Percentiles rank a stretch among this genome's conserved stretches.
These are phyloP conservation scores for Rhizoclosmatium globosum DNA, from an alignment of 192 early-diverging fungal species.

Conservation along the genomic window DNA sequence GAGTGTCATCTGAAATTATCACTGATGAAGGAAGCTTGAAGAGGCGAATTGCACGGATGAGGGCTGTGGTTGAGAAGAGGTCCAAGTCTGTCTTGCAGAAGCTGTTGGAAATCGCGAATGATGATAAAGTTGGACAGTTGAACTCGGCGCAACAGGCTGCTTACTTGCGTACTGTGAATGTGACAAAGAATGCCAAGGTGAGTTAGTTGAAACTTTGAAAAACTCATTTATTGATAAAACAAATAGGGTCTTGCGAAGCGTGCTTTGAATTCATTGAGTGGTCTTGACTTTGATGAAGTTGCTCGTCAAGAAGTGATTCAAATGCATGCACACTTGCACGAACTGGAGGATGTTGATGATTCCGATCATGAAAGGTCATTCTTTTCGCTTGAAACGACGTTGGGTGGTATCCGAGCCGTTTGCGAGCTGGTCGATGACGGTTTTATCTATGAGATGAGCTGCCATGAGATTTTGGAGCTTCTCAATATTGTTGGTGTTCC, in stretches of 20 bases:
- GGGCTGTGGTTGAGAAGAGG: conserved; percentile 8
- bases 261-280: conserved; percentile 13
- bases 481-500: conserved; percentile 46
- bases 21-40: background rate
- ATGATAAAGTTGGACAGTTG: conserved; percentile 28
- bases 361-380: conserved; percentile 41
- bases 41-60: conserved; percentile 17
- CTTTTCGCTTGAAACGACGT: conserved; percentile 44
- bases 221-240: background rate
- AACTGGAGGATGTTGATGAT: conserved; percentile 41
- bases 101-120: conserved; percentile 37
- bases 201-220: background rate
- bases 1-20: background rate
- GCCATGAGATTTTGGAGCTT: conserved; percentile 37
- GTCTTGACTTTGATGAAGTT: conserved; percentile 40
- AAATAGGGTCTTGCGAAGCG: conserved; percentile 39
- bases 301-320: conserved; percentile 35
- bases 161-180: conserved; percentile 36
- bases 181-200: conserved; percentile 33
- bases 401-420: conserved; percentile 44
- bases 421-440: conserved; percentile 42
- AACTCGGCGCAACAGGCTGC: conserved; percentile 46
- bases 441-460: conserved; percentile 6
- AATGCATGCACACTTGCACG: conserved; percentile 40
- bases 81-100: conserved; percentile 16